Base-by-base conservation (phyloP, 768 basidiomycete species). In the Rhizopogon salebrosus region DNA sequence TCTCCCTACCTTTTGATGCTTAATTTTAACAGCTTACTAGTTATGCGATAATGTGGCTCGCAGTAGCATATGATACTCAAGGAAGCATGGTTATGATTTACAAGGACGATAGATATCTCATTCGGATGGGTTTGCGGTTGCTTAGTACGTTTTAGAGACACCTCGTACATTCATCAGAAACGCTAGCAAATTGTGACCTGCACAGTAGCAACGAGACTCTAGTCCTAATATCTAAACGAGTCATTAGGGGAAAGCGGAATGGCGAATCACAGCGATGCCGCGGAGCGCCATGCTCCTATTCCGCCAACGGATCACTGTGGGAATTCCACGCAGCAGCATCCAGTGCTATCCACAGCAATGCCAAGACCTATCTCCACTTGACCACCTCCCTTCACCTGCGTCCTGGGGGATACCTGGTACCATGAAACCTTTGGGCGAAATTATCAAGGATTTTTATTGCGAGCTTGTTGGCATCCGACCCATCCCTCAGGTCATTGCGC, bases 391-490 rank as follows among this genome's bases (percentile, higher is more conserved):
- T 26, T 53, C 31, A 51, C 39, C 22, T 13, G 20, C 45, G 35
- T 26, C 13, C 8, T 13, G 5, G 29, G 10, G 45, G 20, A 38
- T 50, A 54, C 23, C 38, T 53, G 18, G 22, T 34, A 31, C 39
- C 45, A 10, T 18, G 16, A 36, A 62, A 62, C 22, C 67, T 64
- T 27, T 70, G 67, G 3, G 24, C 24, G 23, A 68, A 54, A 42
- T 68, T 60, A 11, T 57, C 49, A 20, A 64, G 29, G 27, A 68
- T 60, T 16, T 26, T 20, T 1, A 16, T 5, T 27, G 45, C 59
- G 40, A 70, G 20, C 6, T 3, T 41, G 2, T 49, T 38, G 6
- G 51, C 42, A n/a, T 66, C 23, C 13, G 9, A 0, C 3, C 62
- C 62, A n/a, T 20, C 38, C 16, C 8, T 4, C 1, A 18, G 2